Evolutionary conservation across 164 flowering plant genomes (phyloP), one percentile per base, ranked within the genome.

Genomic region (Magnolia sinica): DNA sequence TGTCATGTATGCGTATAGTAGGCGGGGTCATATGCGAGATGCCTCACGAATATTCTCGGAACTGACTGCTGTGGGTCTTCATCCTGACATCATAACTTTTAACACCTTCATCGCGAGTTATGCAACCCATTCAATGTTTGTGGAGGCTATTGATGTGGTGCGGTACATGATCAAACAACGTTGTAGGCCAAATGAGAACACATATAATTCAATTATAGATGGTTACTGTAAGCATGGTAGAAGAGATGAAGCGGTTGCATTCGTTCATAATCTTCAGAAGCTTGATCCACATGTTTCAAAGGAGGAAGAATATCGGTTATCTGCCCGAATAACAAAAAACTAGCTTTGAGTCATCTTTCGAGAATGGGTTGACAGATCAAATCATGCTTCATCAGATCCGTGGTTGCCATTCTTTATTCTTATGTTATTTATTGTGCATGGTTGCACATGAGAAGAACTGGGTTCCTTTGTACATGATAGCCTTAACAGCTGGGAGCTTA

Each of bases 181-280:
- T 3, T 89, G 90, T 76, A 89, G 78, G 76, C 98, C 97, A 49
- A 89, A 96, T 76, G 85, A 88, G 79, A 86, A 77, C 76, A 93
- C 98, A 1, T 92, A 92, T 79, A 91, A 93, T 73, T 83, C 97
- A 52, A 86, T 95, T 73, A 87, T 95, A n/a, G 98, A 94, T 87
- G 88, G 89, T 72, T 95, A 89, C 74, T 90, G 97, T 80, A 93
- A 91, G 80, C 88, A 83, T 64, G 84, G 86, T 66, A 86, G 88
- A 23, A 80, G 72, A 63, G 92, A 87, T 68, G 99, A 96, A 77
- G 98, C 95, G 7, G 72, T 37, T 50, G 29, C 71, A 66, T 96
- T 96, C 74, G 72, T 91, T 22, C 77, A 70, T 24, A 86, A 87
- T 77, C 91, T 94, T 79, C 76, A 78, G 27, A 80, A 87, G 78